Evolutionary conservation across 345 rosid species (phyloP).

Genomic region (Eucalyptus dawsonii): DNA sequence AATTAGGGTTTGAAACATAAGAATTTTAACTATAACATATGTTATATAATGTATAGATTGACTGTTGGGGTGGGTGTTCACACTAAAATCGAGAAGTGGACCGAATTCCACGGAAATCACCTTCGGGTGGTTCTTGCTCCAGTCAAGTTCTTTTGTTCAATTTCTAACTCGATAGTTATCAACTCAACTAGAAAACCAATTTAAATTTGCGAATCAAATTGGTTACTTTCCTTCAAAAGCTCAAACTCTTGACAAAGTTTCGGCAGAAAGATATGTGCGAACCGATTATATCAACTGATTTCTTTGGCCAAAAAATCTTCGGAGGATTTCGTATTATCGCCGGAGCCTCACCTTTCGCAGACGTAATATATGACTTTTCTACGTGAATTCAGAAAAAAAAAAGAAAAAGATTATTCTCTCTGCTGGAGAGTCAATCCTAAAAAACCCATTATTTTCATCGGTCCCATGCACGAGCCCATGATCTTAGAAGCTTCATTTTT

Average conservation of each 20-base stretch:
- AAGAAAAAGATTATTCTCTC: not conserved
- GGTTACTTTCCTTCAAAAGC: not conserved
- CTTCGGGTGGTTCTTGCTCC: fast-evolving
- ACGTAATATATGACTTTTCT: not conserved
- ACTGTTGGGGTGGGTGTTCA: not conserved
- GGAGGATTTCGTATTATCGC: not conserved
- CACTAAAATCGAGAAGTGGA: no score
- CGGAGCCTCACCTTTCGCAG: not conserved
- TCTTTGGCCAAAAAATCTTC: not conserved
- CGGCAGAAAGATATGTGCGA: not conserved
- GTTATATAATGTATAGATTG: no score
- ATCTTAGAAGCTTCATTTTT: not conserved
- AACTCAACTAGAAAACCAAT: not conserved
- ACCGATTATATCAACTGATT: not conserved
- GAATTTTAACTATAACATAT: no score
- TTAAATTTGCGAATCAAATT: not conserved
- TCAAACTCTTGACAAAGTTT: not conserved
- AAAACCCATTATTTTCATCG: not conserved
- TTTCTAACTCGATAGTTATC: not conserved
- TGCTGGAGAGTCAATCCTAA: not conserved
- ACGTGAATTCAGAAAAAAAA: not conserved
- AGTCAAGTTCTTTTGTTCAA: no score
- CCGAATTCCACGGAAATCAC: fast-evolving
- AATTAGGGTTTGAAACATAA: no score
- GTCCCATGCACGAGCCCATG: not conserved